A percentile compares a stretch with the other conserved stretches of the same genome.
Conservation (phyloP, 2,329 filamentous ascomycete genomes). For the Fusarium incarnatum region DNA sequence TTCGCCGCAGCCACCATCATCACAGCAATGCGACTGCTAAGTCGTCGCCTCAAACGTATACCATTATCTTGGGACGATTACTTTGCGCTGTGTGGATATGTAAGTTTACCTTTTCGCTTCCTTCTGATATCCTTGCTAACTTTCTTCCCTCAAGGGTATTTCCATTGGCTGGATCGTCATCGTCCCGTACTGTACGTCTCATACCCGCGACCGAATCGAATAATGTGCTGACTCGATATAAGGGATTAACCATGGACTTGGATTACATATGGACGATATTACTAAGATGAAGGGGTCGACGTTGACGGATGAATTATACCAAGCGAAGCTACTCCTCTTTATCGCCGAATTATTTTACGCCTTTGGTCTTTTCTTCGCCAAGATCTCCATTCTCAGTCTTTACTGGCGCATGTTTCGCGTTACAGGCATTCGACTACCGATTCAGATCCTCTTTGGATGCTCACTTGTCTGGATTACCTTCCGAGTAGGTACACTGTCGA, state of each 20-base stretch:
- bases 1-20: constrained; percentile 37
- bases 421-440: constrained; percentile 41
- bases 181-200: constrained; percentile 33
- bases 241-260: constrained; percentile 36
- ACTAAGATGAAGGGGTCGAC: background rate
- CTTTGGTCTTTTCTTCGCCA: constrained; percentile 45
- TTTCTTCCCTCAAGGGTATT: constrained; percentile 6
- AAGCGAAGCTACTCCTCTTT: constrained; percentile 25
- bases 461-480: constrained; percentile 47
- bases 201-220: background rate
- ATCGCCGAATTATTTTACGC: constrained; percentile 48
- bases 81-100: constrained; percentile 38
- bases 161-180: constrained; percentile 34
- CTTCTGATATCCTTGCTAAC: background rate
- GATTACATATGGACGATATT: constrained; percentile 26
- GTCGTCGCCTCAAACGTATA: constrained; percentile 33
- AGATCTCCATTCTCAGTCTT: constrained; percentile 46
- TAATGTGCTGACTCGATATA: background rate
- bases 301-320: background rate
- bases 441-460: constrained; percentile 44
- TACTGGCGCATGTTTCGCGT: constrained; percentile 50
- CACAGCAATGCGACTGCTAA: constrained; percentile 25
- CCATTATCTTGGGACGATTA: constrained; percentile 37
- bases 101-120: background rate
- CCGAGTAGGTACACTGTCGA: constrained; percentile 16